Conservation (phyloP, 2,329 filamentous ascomycete genomes). For the Tolypocladium cylindrosporum region DNA sequence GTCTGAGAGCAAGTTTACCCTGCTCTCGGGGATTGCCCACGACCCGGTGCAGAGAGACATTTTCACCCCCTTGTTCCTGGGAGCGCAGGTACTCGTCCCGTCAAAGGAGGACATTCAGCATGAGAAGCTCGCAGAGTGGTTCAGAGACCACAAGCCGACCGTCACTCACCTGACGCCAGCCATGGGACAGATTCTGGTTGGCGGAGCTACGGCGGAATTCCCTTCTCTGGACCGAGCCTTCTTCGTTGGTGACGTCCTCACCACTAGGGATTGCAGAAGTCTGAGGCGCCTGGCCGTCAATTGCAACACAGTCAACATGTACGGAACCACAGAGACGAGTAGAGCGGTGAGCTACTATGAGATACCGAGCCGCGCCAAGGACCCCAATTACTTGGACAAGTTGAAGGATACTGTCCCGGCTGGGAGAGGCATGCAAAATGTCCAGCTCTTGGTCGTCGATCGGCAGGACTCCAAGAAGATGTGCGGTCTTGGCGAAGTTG, state of each 20-base stretch:
- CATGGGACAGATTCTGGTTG: conserved; percentile 93
- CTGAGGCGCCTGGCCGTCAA: conserved; percentile 71
- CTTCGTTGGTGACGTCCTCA: conserved; percentile 87
- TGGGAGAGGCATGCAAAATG: conserved; percentile 77
- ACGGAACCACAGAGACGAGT: conserved; percentile 79
- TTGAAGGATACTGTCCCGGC: conserved; percentile 66
- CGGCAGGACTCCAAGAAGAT: conserved; percentile 55
- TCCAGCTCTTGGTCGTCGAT: conserved; percentile 79
- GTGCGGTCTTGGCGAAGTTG: conserved; percentile 71
- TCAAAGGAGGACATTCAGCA: conserved; percentile 77
- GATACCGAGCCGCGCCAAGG: conserved; percentile 54
- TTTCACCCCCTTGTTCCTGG: conserved; percentile 82
- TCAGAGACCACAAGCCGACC: conserved; percentile 62
- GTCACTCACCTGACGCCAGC: conserved; percentile 88
- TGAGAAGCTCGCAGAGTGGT: conserved; percentile 81
- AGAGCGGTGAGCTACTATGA: conserved; percentile 76
- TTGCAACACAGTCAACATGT: conserved; percentile 72
- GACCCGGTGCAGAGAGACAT: conserved; percentile 64
- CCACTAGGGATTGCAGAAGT: conserved; percentile 68
- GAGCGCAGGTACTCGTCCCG: conserved; percentile 69
- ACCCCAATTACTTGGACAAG: conserved; percentile 40
- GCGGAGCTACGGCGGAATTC: conserved; percentile 68
- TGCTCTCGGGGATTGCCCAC: conserved; percentile 78
- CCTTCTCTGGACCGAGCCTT: conserved; percentile 69
- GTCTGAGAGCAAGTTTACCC: conserved; percentile 65